Evolutionary conservation across 2,329 filamentous ascomycete genomes (phyloP).

Genomic region (Dichotomopilus funicola): DNA sequence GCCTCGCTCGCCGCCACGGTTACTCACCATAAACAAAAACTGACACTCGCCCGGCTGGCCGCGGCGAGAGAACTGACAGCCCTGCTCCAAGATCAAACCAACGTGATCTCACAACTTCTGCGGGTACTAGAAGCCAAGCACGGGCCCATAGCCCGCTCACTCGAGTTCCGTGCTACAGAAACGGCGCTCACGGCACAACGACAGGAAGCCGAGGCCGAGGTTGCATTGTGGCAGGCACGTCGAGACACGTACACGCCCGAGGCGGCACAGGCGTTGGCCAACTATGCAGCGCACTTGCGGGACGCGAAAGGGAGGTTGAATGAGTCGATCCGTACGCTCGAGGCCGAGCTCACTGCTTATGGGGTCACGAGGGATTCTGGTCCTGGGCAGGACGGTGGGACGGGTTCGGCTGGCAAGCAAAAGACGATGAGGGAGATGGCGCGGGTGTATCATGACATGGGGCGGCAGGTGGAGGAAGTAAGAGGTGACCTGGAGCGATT

Average conservation of each 20-base stretch:
- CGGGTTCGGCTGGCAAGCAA: slow-evolving; percentile 35
- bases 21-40: slow-evolving; percentile 25
- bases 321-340: slow-evolving; percentile 37
- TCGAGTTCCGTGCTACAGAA: slow-evolving; percentile 45
- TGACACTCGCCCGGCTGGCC: slow-evolving; percentile 36
- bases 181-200: slow-evolving; percentile 38
- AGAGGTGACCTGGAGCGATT: slow-evolving; percentile 38
- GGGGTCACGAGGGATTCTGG: slow-evolving; percentile 31
- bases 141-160: slow-evolving; percentile 42
- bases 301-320: slow-evolving; percentile 41
- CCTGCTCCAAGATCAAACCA: slow-evolving; percentile 37
- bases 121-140: slow-evolving; percentile 50
- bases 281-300: slow-evolving; percentile 43
- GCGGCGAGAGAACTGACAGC: slow-evolving; percentile 32
- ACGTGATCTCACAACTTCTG: slow-evolving; percentile 38
- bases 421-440: slow-evolving; percentile 49
- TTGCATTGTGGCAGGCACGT: slow-evolving; percentile 30
- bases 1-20: slow-evolving; percentile 32
- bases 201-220: slow-evolving; percentile 34
- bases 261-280: slow-evolving; percentile 36
- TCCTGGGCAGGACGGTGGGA: slow-evolving; percentile 21
- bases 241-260: slow-evolving; percentile 42
- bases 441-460: slow-evolving; percentile 44
- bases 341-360: slow-evolving; percentile 43
- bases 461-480: slow-evolving; percentile 43